Conservation (phyloP, 2,329 filamentous ascomycete species). For the Akanthomyces muscarius region DNA sequence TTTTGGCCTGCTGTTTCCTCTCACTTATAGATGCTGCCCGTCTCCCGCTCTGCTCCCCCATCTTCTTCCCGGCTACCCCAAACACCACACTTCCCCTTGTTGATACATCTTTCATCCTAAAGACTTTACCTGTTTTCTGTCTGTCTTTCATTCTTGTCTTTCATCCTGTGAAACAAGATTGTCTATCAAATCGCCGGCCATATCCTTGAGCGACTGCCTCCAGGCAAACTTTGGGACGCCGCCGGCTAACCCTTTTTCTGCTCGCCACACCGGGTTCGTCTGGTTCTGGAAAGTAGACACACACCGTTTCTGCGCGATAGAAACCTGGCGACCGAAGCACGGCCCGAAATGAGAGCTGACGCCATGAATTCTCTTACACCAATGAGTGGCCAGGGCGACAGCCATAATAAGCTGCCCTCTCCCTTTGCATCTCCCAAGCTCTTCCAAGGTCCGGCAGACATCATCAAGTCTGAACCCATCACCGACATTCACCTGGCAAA, state of each 20-base stretch:
- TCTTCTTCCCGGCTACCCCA: too few relatives aligned
- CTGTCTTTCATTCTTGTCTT: conserved; percentile 5
- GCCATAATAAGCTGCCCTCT: conserved; percentile 8
- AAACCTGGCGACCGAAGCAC: neutral
- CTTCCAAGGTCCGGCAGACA: neutral
- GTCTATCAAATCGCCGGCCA: conserved; percentile 10
- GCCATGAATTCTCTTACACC: conserved; percentile 1
- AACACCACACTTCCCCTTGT: neutral
- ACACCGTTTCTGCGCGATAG: neutral
- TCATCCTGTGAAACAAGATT: conserved; percentile 11
- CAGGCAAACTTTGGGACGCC: conserved; percentile 7
- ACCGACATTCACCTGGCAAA: neutral
- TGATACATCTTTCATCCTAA: neutral
- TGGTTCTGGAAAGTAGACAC: neutral
- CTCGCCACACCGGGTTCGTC: conserved; percentile 6
- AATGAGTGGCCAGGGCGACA: neutral
- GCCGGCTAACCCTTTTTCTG: neutral
- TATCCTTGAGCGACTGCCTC: conserved; percentile 5
- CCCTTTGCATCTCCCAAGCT: neutral
- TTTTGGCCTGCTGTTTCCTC: neutral
- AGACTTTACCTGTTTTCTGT: neutral
- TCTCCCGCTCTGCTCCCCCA: neutral
- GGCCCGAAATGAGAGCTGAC: neutral
- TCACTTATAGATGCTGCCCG: conserved; percentile 15
- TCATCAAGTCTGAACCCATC: neutral